Evolutionary conservation across 164 flowering plant species (phyloP).

Genomic region (Brasenia schreberi): DNA sequence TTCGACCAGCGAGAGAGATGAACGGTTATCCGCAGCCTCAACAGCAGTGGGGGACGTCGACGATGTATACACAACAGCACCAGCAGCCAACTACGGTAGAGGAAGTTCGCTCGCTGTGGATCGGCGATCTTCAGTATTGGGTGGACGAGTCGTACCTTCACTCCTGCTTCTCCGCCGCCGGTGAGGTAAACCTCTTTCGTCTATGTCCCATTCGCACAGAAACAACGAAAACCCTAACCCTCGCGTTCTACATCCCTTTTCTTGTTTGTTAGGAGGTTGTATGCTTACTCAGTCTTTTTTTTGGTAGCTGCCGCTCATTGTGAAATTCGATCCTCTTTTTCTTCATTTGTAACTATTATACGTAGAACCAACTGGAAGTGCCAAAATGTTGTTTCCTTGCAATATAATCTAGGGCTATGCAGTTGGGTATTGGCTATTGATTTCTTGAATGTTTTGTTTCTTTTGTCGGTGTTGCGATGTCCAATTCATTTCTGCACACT

Average conservation of each 20-base stretch:
- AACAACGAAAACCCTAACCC: too few relatives aligned
- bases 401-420: too few relatives aligned
- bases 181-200: constrained; percentile 35
- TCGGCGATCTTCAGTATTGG: constrained; percentile 95
- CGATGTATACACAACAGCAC: constrained; percentile 17
- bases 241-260: background rate
- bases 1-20: constrained; percentile 2
- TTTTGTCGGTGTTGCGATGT: too few relatives aligned
- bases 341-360: too few relatives aligned
- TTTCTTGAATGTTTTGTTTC: too few relatives aligned
- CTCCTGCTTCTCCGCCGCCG: constrained; percentile 77
- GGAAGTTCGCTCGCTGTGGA: constrained; percentile 89
- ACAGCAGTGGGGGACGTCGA: constrained; percentile 13
- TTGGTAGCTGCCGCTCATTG: too few relatives aligned
- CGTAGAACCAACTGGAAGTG: too few relatives aligned
- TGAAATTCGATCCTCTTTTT: too few relatives aligned
- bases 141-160: constrained; percentile 76
- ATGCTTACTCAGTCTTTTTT: too few relatives aligned
- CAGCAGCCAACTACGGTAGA: constrained; percentile 68
- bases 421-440: too few relatives aligned
- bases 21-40: constrained; percentile 9
- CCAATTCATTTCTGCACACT: too few relatives aligned
- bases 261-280: background rate
- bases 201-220: background rate
- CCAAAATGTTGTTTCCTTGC: too few relatives aligned